Percentiles rank a stretch among this genome's conserved stretches.
Evolutionary conservation across 1,284 basidiomycete genomes (phyloP).

Genomic region (Volvariella volvacea): DNA sequence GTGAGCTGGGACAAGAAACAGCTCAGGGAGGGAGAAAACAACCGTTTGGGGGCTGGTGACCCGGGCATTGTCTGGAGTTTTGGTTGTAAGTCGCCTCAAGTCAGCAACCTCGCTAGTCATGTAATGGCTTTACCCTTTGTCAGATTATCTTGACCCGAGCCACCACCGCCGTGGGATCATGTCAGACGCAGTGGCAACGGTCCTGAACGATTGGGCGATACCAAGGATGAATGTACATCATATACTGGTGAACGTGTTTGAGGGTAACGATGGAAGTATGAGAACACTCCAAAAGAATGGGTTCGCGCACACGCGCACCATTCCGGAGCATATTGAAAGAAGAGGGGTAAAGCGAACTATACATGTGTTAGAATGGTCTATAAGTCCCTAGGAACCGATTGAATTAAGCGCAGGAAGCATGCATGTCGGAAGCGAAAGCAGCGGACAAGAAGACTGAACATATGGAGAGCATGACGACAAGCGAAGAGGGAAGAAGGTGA

Average conservation of each 20-base stretch:
- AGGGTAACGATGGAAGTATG: constrained; percentile 48
- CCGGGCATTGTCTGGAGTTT: constrained; percentile 46
- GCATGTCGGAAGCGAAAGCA: background rate
- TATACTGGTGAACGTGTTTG: constrained; percentile 37
- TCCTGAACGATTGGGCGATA: constrained; percentile 50
- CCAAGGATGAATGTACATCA: constrained; percentile 24
- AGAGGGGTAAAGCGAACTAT: constrained; percentile 22
- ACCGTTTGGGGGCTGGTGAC: constrained; percentile 31
- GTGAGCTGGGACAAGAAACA: constrained; percentile 22
- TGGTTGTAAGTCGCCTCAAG: constrained; percentile 33
- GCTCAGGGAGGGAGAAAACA: constrained; percentile 29
- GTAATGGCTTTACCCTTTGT: background rate
- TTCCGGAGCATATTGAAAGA: constrained; percentile 29
- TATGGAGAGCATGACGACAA: background rate
- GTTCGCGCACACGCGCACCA: constrained; percentile 36
- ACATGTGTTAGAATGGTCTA: constrained; percentile 8
- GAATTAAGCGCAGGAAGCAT: background rate
- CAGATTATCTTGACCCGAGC: constrained; percentile 49
- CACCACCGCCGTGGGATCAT: constrained; percentile 65
- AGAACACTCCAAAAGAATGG: constrained; percentile 62
- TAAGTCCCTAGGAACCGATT: background rate
- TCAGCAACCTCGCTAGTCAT: background rate
- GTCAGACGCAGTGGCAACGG: constrained; percentile 44
- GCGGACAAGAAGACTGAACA: background rate
- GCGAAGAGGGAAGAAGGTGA: background rate